A percentile compares a stretch with the other conserved stretches of the same genome.
phyloP scores from a whole-genome alignment of 1,284 basidiomycete species.

The Grifola frondosa region DNA sequence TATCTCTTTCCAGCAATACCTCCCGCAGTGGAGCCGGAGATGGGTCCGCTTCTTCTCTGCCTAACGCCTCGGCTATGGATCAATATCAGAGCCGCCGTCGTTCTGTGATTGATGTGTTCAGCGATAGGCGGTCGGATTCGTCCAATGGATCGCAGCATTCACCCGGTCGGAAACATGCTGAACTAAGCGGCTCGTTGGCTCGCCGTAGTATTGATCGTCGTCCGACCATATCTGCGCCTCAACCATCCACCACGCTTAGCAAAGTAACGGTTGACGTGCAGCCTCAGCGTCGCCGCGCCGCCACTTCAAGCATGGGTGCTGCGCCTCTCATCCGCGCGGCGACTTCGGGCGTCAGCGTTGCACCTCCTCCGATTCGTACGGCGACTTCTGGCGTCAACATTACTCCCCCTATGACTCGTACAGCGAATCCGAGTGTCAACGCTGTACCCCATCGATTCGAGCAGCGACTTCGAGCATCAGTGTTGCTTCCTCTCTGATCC shows the following conservation, averaged over 20 bases:
- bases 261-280: conserved; percentile 27
- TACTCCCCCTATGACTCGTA: conserved; percentile 16
- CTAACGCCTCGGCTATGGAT: conserved; percentile 42
- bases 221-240: conserved; percentile 46
- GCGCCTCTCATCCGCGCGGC: conserved; percentile 4
- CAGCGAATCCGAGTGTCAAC: conserved; percentile 20
- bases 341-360: conserved; percentile 5
- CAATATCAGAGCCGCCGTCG: conserved; percentile 44
- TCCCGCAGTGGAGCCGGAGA: conserved; percentile 41
- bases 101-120: conserved; percentile 41
- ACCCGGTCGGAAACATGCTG: conserved; percentile 57
- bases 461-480: conserved; percentile 6
- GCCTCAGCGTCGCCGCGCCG: conserved; percentile 30
- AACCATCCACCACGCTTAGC: conserved; percentile 31
- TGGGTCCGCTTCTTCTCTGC: conserved; percentile 32
- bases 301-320: conserved; percentile 18
- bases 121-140: conserved; percentile 46
- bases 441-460: conserved; percentile 7
- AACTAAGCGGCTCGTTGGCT: conserved; percentile 48
- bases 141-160: conserved; percentile 42
- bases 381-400: conserved; percentile 5
- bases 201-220: conserved; percentile 47
- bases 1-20: conserved; percentile 37
- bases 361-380: conserved; percentile 10
- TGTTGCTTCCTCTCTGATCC: conserved; percentile 7